Evolutionary conservation across 305 asterid species (phyloP), one percentile per base, ranked within the genome.

Genomic region (Vinca major): DNA sequence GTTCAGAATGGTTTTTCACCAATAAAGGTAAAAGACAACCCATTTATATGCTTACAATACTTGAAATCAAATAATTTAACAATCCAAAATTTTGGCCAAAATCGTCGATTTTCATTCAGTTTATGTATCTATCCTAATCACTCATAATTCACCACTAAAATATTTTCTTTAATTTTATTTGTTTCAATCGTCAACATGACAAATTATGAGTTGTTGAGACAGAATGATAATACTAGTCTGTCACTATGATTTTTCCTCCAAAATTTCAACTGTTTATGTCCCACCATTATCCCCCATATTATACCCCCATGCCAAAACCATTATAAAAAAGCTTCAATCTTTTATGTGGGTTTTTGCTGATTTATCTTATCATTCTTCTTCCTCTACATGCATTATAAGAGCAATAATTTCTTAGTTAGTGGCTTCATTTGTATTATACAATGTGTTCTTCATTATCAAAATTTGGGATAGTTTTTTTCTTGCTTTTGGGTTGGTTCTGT

Each of bases 1-100:
- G 95, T 83, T 74, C 7, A 26, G 52, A 73, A 63, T 64, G 67
- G 74, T 67, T 82, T 80, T 80, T 69, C 81, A 66, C 84, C 89
- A 80, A 81, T 79, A 80, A 71, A 66, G 48, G 17, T 45, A 53
- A 56, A 26, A 26, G 33, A 26, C 33, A 26, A 26, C 33, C 74
- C 74, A 71, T 72, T 75, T 62, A 74, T 88, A 80, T 80, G 78
- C 83, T 79, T 68, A 72, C 82, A 26, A 26, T 26, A 26, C 33
- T 26, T 26, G 33, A 26, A 26, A 26, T 26, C 33, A 26, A 26
- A 26, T 26, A 26, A 26, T 26, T 26, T 1, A 26, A 26, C 33
- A 26, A 26, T 26, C 1, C 33, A n/a, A n/a, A n/a, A n/a, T n/a
- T n/a, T n/a, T n/a, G 33, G 33, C 33, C 0, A 26, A 26, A 26